Percentiles rank a stretch among this genome's conserved stretches.
phyloP scores from a whole-genome alignment of 306 rosid species.

The Cyclanthera cordifolia region DNA sequence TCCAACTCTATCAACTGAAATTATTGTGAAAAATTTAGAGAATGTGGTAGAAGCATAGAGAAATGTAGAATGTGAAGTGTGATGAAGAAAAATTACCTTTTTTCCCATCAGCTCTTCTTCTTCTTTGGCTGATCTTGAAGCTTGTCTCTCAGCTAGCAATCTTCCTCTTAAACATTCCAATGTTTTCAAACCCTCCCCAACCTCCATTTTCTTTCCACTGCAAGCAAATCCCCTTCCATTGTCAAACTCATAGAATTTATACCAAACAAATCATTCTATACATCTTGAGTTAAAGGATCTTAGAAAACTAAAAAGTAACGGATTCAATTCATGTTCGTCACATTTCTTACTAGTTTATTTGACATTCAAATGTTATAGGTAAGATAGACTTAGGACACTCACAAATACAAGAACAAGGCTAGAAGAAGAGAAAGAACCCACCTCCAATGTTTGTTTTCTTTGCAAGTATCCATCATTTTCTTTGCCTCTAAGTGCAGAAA shows the following conservation, averaged over 20 bases:
- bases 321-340: too few species aligned
- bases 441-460: slow-evolving; percentile 38
- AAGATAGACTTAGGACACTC: too few species aligned
- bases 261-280: neutral
- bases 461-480: slow-evolving; percentile 19
- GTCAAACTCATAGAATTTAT: neutral
- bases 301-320: too few species aligned
- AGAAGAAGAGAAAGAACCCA: slow-evolving; percentile 9
- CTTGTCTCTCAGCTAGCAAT: slow-evolving; percentile 77
- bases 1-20: slow-evolving; percentile 54
- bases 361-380: too few species aligned
- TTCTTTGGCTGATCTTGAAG: slow-evolving; percentile 63
- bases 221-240: slow-evolving; percentile 17
- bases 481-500: neutral
- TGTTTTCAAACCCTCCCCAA: slow-evolving; percentile 45
- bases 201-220: slow-evolving; percentile 41
- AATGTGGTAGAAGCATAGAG: neutral
- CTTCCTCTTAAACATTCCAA: slow-evolving; percentile 77
- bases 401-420: too few species aligned
- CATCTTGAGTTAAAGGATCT: too few species aligned
- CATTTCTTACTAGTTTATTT: too few species aligned
- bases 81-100: slow-evolving; percentile 33
- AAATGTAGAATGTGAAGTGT: neutral
- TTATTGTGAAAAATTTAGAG: neutral
- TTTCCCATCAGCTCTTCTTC: slow-evolving; percentile 40